Base-by-base conservation (phyloP, 202 grass and related monocot genomes). In the Digitaria exilis region DNA sequence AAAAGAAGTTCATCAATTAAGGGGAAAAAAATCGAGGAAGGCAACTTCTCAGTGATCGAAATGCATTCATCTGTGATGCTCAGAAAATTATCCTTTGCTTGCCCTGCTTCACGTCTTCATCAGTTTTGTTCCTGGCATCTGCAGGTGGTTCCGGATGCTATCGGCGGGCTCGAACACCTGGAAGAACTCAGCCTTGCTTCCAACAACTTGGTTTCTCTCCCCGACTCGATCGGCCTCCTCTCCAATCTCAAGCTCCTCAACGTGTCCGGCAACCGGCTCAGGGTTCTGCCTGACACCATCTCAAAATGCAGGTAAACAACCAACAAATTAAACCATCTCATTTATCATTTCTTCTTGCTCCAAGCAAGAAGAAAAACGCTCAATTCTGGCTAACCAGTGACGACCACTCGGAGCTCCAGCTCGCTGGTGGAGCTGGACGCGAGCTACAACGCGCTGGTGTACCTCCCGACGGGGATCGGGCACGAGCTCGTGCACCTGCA, bases 251-350 rank as follows among this genome's bases (percentile, higher is more conserved):
- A 94, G 83, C 88, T 93, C 74, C 80, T 98, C n/a, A 77, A 98
- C 41, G 90, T 98, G n/a, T 94, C 96, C 7, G 87, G 83, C 81
- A 98, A 98, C 83, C 93, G 89, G 75, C 89, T 98, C 17, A 92
- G 84, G 81, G 79, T 84, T 37, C 76, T 98, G 44, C 93, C 96
- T 6, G 92, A 98, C 81, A 93, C 89, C 85, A 93, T 98, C 82
- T 87, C 92, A 17, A 93, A 90, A 69, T 98, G 96, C 90, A 93
- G 92, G 95, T 95, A 81, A 46, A 13, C 4, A 16, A 65, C 31
- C 6, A 21, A 37, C 58, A 9, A 51, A n/a, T n/a, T n/a, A n/a
- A n/a, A 12, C 8, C 69, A 52, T 22, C 30, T 56, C 41, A 37
- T 29, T 18, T 16, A 9, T 18, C 14, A 9, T 35, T 28, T 55